phyloP scores from a whole-genome alignment of 139 green algal species.

The Chlorella vulgaris region DNA sequence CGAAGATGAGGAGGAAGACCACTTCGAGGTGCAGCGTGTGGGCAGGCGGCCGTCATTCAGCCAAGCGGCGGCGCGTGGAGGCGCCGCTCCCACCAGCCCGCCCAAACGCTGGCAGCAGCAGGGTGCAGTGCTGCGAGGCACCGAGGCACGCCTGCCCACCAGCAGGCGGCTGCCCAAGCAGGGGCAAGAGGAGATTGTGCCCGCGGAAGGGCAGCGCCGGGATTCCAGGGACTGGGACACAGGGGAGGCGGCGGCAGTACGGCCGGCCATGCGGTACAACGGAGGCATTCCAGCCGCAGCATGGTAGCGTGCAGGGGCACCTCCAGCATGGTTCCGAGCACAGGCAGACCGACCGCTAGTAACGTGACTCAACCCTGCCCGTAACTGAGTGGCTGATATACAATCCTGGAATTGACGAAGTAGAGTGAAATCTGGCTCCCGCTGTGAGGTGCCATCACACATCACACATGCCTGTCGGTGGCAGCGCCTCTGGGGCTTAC shows the following conservation, averaged over 20 bases:
- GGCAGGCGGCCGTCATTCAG: background rate
- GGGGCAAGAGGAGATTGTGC: background rate
- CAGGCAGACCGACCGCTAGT: too few species aligned
- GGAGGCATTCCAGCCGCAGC: background rate
- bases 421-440: too few species aligned
- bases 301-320: background rate
- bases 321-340: background rate
- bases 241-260: background rate
- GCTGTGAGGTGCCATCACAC: too few species aligned
- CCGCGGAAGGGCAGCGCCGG: background rate
- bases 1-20: background rate
- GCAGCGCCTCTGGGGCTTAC: too few species aligned
- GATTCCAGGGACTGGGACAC: background rate
- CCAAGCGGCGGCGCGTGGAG: too few species aligned
- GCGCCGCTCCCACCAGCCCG: too few species aligned
- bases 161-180: background rate
- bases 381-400: too few species aligned
- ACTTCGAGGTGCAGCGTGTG: background rate
- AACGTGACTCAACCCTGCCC: too few species aligned
- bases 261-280: background rate
- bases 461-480: too few species aligned
- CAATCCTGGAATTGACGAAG: too few species aligned
- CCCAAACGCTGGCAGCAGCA: background rate
- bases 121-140: background rate
- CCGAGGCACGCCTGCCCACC: background rate